Percentiles rank a stretch among this genome's conserved stretches.
Evolutionary conservation across 371 early-diverging fungal species (phyloP).

Genomic region (Mucor piriformis): DNA sequence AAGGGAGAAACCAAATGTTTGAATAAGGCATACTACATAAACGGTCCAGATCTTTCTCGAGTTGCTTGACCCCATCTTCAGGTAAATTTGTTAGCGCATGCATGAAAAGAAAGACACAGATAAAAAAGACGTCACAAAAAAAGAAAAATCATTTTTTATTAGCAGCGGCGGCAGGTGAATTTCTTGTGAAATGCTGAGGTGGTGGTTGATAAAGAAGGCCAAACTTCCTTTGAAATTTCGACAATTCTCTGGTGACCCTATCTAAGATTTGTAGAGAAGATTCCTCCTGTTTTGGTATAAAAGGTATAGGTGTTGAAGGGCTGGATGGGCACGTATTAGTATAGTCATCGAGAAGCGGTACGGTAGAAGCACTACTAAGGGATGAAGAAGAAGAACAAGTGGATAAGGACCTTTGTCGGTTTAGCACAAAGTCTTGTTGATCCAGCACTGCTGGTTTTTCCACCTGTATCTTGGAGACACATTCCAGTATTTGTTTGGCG

Average conservation of each 20-base stretch:
- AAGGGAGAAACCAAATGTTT: too few relatives aligned
- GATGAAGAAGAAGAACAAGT: conserved; percentile 22
- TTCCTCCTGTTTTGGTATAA: conserved; percentile 16
- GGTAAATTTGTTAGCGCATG: too few relatives aligned
- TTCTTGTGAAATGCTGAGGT: not conserved
- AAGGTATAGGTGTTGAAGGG: conserved; percentile 15
- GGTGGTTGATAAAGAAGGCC: conserved; percentile 11
- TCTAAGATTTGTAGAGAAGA: conserved; percentile 41
- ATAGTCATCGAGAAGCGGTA: conserved; percentile 36
- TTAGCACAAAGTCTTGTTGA: not conserved
- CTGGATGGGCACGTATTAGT: not conserved
- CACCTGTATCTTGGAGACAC: conserved; percentile 54
- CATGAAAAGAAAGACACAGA: too few relatives aligned
- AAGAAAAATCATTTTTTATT: not conserved
- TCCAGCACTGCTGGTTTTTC: conserved; percentile 23
- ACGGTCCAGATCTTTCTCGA: too few relatives aligned
- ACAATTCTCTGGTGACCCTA: conserved; percentile 35
- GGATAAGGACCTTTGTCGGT: conserved; percentile 10
- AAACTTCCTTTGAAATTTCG: conserved; percentile 47
- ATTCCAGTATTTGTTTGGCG: conserved; percentile 59
- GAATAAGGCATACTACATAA: too few relatives aligned
- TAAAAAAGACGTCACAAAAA: too few relatives aligned
- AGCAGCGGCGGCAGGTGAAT: not conserved
- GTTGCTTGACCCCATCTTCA: too few relatives aligned
- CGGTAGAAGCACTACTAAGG: conserved; percentile 46